Evolutionary conservation across 1,139 yeast genomes (phyloP), one percentile per base, ranked within the genome.

Genomic region (Ashbya aceris): DNA sequence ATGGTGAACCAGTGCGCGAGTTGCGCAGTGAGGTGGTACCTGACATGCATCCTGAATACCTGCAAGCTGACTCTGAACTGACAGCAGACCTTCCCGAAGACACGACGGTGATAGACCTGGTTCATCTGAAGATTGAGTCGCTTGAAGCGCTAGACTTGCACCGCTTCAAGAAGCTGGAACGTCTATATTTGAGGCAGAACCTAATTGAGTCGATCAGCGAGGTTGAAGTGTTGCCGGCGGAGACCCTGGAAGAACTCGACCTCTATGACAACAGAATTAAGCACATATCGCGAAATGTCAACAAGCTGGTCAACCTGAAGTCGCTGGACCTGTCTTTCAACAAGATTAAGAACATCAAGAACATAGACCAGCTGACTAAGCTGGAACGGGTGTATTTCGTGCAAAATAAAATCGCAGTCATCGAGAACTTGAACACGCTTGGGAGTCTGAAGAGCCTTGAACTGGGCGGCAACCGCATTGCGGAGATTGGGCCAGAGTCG

Each of bases 251-350:
- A 51, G 95, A 87, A 50, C 67, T 93, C 49, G 98, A 91, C 60
- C 70, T 89, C 30, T 93, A 93, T 59, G 98, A 93, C 63, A 93
- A 93, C 64, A 69, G 95, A 52, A 83, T 93, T 51, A 78, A 82
- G 49, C 96, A 89, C 58, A 85, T 91, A 42, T 82, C 91, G 11
- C 65, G 66, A 27, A 79, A 75, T 51, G 61, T 86, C 33, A 76
- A 74, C 45, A 78, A 77, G 45, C 74, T 86, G 52, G 64, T 63
- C 9, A 72, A 76, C 23, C 65, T 91, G 55, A 71, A 64, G 45
- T 73, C 63, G 42, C 69, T 93, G 51, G 99, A 93, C 62, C 69
- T 93, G 30, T 84, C 96, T 33, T 93, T 91, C 67, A 93, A 93
- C 65, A 84, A 82, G 57, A 85, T 93, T 57, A 82, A 83, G 55